Conservation (phyloP, 306 rosid genomes). For the Lathyrus aphaca region DNA sequence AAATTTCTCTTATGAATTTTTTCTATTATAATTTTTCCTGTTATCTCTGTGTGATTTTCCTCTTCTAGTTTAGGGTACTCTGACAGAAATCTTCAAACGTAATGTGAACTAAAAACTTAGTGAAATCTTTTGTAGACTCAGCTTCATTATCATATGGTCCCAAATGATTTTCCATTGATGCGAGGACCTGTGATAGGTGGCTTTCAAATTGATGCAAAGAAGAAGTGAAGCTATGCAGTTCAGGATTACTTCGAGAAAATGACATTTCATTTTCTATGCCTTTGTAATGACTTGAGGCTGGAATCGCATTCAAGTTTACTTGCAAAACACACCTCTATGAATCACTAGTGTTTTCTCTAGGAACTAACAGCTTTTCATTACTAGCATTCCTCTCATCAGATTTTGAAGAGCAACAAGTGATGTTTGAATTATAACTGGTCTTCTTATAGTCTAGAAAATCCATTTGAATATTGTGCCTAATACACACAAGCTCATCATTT, state of each 20-base stretch:
- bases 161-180: neutral
- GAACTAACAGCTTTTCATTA: too few species aligned
- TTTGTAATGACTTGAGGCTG: neutral
- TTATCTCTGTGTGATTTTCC: too few species aligned
- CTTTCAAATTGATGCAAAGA: neutral
- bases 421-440: neutral
- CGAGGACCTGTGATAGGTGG: neutral
- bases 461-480: neutral
- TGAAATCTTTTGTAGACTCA: neutral
- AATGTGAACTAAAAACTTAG: neutral
- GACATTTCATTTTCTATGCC: too few species aligned
- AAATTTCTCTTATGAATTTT: too few species aligned
- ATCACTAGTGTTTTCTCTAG: too few species aligned
- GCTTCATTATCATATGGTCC: neutral
- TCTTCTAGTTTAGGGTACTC: neutral
- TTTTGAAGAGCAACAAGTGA: neutral
- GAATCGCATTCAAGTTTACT: neutral
- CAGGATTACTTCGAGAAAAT: too few species aligned
- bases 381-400: neutral
- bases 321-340: too few species aligned
- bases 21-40: too few species aligned
- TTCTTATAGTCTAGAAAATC: neutral
- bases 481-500: slow-evolving; percentile 29
- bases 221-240: neutral
- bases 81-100: neutral